A percentile compares a stretch with the other conserved stretches of the same genome.
Conservation (phyloP, 1,284 basidiomycete genomes). For the Trametes hirsuta region DNA sequence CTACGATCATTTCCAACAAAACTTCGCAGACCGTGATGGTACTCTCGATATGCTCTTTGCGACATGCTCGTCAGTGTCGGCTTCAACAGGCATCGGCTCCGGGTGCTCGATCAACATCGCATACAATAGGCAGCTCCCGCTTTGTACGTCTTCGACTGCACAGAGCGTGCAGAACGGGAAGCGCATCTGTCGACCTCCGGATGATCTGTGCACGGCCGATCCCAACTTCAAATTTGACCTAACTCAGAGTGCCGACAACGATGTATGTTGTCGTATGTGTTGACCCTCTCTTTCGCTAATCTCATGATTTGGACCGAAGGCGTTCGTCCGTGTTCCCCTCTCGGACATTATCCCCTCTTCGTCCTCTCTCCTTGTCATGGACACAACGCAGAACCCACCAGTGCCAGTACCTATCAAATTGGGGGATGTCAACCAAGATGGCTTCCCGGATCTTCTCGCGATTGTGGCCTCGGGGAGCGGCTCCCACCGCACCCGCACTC, state of each 20-base stretch:
- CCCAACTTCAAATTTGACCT: conserved; percentile 82
- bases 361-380: conserved; percentile 68
- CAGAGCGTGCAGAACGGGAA: conserved; percentile 52
- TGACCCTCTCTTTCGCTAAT: neutral
- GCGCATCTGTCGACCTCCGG: conserved; percentile 72
- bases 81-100: conserved; percentile 67
- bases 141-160: conserved; percentile 66
- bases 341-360: conserved; percentile 62
- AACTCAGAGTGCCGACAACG: conserved; percentile 50
- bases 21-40: conserved; percentile 82
- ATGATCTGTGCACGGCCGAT: conserved; percentile 84
- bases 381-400: conserved; percentile 61
- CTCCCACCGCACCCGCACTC: conserved; percentile 47
- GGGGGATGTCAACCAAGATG: conserved; percentile 94
- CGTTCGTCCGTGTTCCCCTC: conserved; percentile 70
- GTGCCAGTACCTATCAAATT: conserved; percentile 82
- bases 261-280: conserved; percentile 46
- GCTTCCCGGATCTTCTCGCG: conserved; percentile 89
- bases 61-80: conserved; percentile 76
- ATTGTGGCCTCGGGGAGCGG: conserved; percentile 54
- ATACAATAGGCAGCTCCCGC: conserved; percentile 89
- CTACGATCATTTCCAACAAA: neutral
- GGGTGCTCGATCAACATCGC: conserved; percentile 89
- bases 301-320: conserved; percentile 42
- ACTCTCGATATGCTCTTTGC: conserved; percentile 96